phyloP scores from a whole-genome alignment of 805 yeast genomes.

The Hanseniaspora guilliermondii region DNA sequence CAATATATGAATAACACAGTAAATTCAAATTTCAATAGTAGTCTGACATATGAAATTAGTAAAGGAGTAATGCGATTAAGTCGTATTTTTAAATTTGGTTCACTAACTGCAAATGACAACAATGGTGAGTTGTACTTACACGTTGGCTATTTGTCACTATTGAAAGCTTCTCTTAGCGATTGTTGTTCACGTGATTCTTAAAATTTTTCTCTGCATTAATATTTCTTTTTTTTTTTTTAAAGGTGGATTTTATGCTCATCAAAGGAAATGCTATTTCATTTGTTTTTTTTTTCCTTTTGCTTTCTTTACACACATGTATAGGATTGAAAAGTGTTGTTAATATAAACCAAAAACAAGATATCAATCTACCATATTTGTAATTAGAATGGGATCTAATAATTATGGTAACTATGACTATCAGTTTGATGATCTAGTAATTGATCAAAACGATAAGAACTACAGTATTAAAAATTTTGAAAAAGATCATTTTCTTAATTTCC shows the following conservation, averaged over 20 bases:
- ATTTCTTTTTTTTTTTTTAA: not conserved
- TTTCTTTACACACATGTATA: not conserved
- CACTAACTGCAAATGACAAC: no score
- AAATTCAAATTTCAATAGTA: no score
- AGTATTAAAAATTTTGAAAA: not conserved
- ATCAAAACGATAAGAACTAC: not conserved
- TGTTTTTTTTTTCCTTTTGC: not conserved
- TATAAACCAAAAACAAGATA: not conserved
- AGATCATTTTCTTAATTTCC: not conserved
- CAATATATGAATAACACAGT: no score
- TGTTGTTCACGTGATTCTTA: no score
- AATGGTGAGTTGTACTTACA: no score
- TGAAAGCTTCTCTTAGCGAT: no score
- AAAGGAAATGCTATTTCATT: not conserved
- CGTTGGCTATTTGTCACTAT: no score
- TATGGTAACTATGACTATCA: not conserved
- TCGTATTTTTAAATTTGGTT: no score
- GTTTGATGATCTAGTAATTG: not conserved
- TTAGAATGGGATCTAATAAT: not conserved
- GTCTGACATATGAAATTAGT: no score
- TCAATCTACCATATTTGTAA: not conserved
- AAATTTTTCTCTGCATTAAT: no score
- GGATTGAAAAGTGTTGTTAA: not conserved
- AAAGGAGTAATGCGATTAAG: no score
- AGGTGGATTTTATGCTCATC: not conserved